Percentiles rank a stretch among this genome's conserved stretches.
Evolutionary conservation across 169 alveolate genomes (phyloP).

Genomic region (Eimeria maxima): DNA sequence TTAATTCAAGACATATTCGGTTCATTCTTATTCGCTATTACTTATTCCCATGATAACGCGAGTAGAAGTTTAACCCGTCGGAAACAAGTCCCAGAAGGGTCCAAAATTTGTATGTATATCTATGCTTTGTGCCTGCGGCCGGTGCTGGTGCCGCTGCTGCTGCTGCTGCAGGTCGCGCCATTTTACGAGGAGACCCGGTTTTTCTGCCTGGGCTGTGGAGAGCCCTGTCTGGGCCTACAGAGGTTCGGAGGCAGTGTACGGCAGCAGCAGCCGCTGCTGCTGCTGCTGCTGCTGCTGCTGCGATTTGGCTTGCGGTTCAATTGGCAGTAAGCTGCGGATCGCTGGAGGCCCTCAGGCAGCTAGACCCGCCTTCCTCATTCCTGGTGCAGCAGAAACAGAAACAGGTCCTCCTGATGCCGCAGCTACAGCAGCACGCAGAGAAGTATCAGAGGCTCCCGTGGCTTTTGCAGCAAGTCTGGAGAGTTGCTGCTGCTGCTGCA

Average conservation of each 20-base stretch:
- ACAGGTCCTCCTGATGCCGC: background rate
- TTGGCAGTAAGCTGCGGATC: conserved; percentile 23
- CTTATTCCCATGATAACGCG: no score
- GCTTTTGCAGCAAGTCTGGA: conserved; percentile 18
- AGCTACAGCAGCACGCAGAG: background rate
- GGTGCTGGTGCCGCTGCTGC: background rate
- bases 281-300: conserved; percentile 11
- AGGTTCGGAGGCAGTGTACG: background rate
- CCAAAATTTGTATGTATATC: no score
- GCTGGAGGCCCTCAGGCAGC: background rate
- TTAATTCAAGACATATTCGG: no score
- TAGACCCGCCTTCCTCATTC: background rate
- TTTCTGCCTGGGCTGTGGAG: conserved; percentile 1
- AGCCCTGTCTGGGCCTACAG: background rate
- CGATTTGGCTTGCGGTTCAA: conserved; percentile 1
- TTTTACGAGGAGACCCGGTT: background rate
- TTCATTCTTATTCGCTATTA: no score
- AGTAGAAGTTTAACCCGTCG: no score
- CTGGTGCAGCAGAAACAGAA: background rate
- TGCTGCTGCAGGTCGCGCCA: conserved; percentile 4
- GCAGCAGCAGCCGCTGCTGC: background rate
- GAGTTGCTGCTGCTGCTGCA: conserved; percentile 19
- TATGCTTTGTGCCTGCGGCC: background rate
- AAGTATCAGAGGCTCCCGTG: conserved; percentile 3
- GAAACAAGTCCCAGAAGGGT: no score